Evolutionary conservation across 176 grass and related monocot species (phyloP).

Genomic region (Secale cereale): DNA sequence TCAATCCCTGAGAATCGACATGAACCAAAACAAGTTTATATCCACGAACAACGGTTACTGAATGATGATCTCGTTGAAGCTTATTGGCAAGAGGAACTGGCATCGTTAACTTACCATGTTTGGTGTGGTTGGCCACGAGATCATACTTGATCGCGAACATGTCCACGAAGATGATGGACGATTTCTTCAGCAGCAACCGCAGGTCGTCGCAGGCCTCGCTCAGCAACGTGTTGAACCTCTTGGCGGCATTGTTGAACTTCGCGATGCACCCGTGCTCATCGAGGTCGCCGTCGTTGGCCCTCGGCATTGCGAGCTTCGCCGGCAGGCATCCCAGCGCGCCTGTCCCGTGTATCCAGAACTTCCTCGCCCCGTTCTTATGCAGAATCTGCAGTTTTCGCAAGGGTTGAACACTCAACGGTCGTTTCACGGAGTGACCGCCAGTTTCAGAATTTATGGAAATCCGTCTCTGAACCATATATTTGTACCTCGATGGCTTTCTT

Average conservation of each 20-base stretch:
- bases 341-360: slow-evolving; percentile 74
- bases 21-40: not conserved
- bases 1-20: slow-evolving; percentile 50
- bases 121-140: slow-evolving; percentile 63
- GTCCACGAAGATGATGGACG: slow-evolving; percentile 58
- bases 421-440: not conserved
- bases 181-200: slow-evolving; percentile 42
- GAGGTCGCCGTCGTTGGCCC: slow-evolving; percentile 40
- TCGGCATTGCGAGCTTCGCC: slow-evolving; percentile 57
- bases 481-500: slow-evolving; percentile 60
- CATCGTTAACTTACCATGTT: slow-evolving; percentile 46
- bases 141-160: slow-evolving; percentile 87
- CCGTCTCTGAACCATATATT: not conserved
- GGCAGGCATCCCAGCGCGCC: slow-evolving; percentile 79
- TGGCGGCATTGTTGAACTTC: slow-evolving; percentile 53
- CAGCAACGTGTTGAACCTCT: slow-evolving; percentile 62
- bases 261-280: slow-evolving; percentile 57
- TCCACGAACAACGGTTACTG: not conserved
- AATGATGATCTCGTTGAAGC: not conserved
- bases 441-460: not conserved
- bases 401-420: not conserved
- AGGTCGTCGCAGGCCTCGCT: slow-evolving; percentile 50
- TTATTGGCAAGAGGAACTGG: not conserved
- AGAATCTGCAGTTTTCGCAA: slow-evolving; percentile 50
- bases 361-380: slow-evolving; percentile 62